Percentiles rank a stretch among this genome's conserved stretches.
Evolutionary conservation across 2,329 filamentous ascomycete species (phyloP).

Genomic region (Sarocladium oryzae): DNA sequence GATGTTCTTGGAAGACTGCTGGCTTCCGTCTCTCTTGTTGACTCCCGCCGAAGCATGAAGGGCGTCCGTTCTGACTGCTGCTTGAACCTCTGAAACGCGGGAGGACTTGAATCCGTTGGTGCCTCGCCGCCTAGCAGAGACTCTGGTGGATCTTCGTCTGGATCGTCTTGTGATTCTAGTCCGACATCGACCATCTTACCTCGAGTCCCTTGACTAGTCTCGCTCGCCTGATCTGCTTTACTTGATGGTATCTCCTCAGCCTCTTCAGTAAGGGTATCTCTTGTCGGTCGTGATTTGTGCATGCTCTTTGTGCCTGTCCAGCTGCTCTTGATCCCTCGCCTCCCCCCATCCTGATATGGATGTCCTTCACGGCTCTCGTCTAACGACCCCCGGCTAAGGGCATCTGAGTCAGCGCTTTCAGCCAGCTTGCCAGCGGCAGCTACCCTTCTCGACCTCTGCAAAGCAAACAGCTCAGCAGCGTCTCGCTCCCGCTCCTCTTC

Average conservation of each 20-base stretch:
- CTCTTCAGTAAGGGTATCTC: constrained; percentile 32
- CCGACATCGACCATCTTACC: constrained; percentile 82
- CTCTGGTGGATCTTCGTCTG: constrained; percentile 51
- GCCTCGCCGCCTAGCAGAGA: constrained; percentile 51
- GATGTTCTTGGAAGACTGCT: constrained; percentile 30
- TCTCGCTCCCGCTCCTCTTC: constrained; percentile 87
- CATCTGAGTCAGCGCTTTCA: constrained; percentile 76
- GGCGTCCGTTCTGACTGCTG: constrained; percentile 30
- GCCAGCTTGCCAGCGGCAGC: constrained; percentile 78
- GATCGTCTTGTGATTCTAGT: constrained; percentile 60
- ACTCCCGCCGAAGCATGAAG: constrained; percentile 27
- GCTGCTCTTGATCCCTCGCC: constrained; percentile 55
- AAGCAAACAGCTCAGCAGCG: constrained; percentile 86
- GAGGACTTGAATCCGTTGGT: constrained; percentile 45
- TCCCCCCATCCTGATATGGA: constrained; percentile 40
- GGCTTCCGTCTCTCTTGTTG: constrained; percentile 40
- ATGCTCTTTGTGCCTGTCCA: constrained; percentile 51
- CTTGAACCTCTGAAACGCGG: constrained; percentile 57
- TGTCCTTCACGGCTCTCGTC: constrained; percentile 24
- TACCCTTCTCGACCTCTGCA: constrained; percentile 83
- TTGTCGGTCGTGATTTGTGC: constrained; percentile 20
- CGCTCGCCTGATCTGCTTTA: constrained; percentile 1
- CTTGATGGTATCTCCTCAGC: constrained; percentile 31
- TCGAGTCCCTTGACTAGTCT: constrained; percentile 15
- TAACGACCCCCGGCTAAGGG: constrained; percentile 31